Base-by-base conservation (phyloP, 1,284 basidiomycete genomes). In the Rhizopogon hawkerae region DNA sequence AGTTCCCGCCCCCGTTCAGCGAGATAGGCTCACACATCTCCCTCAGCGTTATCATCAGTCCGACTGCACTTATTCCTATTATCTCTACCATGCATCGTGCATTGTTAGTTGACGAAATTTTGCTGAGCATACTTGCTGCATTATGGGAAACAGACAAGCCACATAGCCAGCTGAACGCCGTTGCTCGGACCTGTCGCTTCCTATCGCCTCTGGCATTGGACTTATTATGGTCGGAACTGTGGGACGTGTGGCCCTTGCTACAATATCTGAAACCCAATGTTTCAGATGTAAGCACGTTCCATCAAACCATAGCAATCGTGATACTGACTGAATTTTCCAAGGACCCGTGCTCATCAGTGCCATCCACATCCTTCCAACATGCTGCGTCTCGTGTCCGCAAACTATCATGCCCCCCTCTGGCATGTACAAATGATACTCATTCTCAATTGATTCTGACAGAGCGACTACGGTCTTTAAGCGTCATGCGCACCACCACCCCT, bases 201-300 rank as follows among this genome's bases (percentile, higher is more conserved):
- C 11, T 43, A 43, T 43, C 41, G 5, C 41, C 29, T 43, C 4
- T 43, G 29, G 41, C 41, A 21, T 43, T 43, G 29, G 41, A 43
- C 41, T n/a, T 43, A 3, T 43, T 43, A 33, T 43, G 41, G 41
- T 43, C 29, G 4, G 41, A 43, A 9, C 31, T 43, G 16, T 29
- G 29, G 4, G 41, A 43, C 16, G 16, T n/a, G 18, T 18, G 29
- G 8, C 41, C 41, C 13, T 31, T 43, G 2, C 29, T 43, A 6
- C 41, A 43, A 33, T 43, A 31, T 33, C 7, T 43, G 16, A 33
- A 33, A 43, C 41, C 29, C 13, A 31, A 6, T 11, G 9, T 31
- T 7, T 13, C 29, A 18, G 31, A 33, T 31, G 41, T 43, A 18
- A 16, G 41, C 11, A 13, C 13, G n/a, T 2, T 16, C 6, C 13